phyloP scores from a whole-genome alignment of 495 filamentous ascomycete species.

The Xylaria flabelliformis region DNA sequence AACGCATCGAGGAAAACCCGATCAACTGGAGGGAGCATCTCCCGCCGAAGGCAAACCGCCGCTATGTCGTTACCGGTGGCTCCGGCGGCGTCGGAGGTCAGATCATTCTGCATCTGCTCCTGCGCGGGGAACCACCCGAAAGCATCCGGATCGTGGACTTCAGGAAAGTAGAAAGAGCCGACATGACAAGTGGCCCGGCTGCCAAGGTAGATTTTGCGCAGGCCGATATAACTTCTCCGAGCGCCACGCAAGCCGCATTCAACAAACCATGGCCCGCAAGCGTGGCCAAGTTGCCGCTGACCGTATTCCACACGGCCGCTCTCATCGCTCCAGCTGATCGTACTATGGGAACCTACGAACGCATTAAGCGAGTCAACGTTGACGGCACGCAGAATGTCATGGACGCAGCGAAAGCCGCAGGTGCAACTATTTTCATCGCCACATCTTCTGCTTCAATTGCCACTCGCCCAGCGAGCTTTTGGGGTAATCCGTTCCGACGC shows the following conservation, averaged over 20 bases:
- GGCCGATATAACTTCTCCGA: constrained; percentile 59
- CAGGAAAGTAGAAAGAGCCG: constrained; percentile 46
- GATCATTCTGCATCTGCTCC: constrained; percentile 60
- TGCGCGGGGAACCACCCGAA: constrained; percentile 59
- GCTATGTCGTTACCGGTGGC: constrained; percentile 65
- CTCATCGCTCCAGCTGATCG: constrained; percentile 59
- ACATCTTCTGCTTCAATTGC: constrained; percentile 63
- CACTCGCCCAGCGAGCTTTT: constrained; percentile 52
- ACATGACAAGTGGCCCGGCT: constrained; percentile 45
- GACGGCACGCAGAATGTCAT: constrained; percentile 66
- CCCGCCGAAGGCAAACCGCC: constrained; percentile 59
- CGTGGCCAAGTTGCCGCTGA: constrained; percentile 55
- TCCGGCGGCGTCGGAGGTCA: constrained; percentile 65
- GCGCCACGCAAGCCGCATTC: constrained; percentile 55
- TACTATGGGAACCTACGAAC: constrained; percentile 50
- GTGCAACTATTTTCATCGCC: constrained; percentile 62
- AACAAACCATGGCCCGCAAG: constrained; percentile 55
- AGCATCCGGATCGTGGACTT: constrained; percentile 64
- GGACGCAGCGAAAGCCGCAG: constrained; percentile 52
- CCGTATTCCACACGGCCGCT: constrained; percentile 66
- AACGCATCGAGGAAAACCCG: constrained; percentile 51
- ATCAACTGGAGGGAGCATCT: constrained; percentile 56
- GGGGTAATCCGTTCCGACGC: constrained; percentile 56
- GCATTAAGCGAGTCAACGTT: constrained; percentile 60
- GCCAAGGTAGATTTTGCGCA: constrained; percentile 54